Evolutionary conservation across 1,139 yeast genomes (phyloP).

Genomic region (Scheffersomyces insectosa): DNA sequence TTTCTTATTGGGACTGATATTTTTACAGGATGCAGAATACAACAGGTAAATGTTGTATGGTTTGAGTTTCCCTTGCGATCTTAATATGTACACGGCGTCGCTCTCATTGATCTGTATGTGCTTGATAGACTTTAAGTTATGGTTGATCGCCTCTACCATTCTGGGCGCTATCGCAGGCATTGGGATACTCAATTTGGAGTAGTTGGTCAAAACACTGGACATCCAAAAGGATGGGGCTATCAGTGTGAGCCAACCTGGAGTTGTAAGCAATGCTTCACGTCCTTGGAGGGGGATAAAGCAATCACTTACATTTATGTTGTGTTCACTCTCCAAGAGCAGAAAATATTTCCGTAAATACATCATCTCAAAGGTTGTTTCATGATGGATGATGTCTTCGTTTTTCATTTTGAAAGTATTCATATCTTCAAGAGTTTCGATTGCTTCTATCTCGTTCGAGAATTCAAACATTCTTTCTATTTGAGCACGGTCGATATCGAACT

Average conservation of each 20-base stretch:
- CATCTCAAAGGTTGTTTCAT: slow-evolving; percentile 6
- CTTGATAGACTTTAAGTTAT: not conserved
- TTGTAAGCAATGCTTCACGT: slow-evolving; percentile 4
- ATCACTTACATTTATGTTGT: not conserved
- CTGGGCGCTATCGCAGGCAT: not conserved
- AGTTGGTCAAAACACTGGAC: not conserved
- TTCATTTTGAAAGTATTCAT: not conserved
- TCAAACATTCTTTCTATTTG: slow-evolving; percentile 7
- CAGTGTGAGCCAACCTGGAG: slow-evolving; percentile 14
- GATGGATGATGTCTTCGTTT: not conserved
- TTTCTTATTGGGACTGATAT: slow-evolving; percentile 9
- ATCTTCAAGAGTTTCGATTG: slow-evolving; percentile 7
- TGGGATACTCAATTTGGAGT: slow-evolving; percentile 1
- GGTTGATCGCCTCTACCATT: not conserved
- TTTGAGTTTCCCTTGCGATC: slow-evolving; percentile 6
- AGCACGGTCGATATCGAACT: slow-evolving; percentile 10
- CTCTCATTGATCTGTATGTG: not conserved
- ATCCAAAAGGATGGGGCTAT: slow-evolving; percentile 2
- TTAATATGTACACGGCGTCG: slow-evolving; percentile 9
- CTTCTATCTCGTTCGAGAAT: slow-evolving; percentile 6
- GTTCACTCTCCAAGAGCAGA: not conserved
- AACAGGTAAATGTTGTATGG: slow-evolving; percentile 12
- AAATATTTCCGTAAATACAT: slow-evolving; percentile 7
- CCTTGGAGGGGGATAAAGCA: not conserved
- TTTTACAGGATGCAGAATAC: slow-evolving; percentile 6